Evolutionary conservation across 2,329 filamentous ascomycete species (phyloP).

Genomic region (Microdochium bolleyi): DNA sequence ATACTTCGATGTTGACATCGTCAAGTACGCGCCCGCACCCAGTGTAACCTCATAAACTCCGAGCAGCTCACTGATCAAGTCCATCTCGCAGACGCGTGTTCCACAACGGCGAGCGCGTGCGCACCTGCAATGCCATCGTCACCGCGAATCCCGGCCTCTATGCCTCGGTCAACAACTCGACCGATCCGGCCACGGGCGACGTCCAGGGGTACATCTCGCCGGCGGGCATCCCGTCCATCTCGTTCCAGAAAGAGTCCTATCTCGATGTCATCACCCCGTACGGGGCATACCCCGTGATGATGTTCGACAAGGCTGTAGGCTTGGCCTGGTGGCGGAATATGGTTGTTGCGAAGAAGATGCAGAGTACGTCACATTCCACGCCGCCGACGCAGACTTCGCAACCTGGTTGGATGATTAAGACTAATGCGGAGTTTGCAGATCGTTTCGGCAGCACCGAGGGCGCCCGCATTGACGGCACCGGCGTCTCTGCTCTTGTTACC

Average conservation of each 20-base stretch:
- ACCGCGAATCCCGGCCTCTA: slow-evolving; percentile 29
- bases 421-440: too few relatives aligned
- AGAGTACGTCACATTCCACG: slow-evolving; percentile 28
- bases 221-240: slow-evolving; percentile 29
- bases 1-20: slow-evolving; percentile 30
- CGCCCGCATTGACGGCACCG: slow-evolving; percentile 26
- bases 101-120: slow-evolving; percentile 28
- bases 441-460: slow-evolving; percentile 32
- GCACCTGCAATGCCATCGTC: slow-evolving; percentile 31
- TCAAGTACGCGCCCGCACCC: slow-evolving; percentile 20
- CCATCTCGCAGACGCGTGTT: slow-evolving; percentile 25
- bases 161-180: slow-evolving; percentile 33
- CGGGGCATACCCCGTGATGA: slow-evolving; percentile 25
- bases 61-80: too few relatives aligned
- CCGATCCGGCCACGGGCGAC: slow-evolving; percentile 22
- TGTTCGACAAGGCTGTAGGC: slow-evolving; percentile 27
- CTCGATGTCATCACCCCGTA: slow-evolving; percentile 33
- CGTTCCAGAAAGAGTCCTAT: slow-evolving; percentile 29
- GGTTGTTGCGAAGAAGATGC: slow-evolving; percentile 32
- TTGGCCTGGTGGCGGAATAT: slow-evolving; percentile 35
- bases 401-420: too few relatives aligned
- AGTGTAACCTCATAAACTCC: too few relatives aligned
- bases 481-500: slow-evolving; percentile 28
- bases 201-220: slow-evolving; percentile 31
- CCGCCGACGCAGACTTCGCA: too few relatives aligned